Conservation (phyloP, 2,329 filamentous ascomycete species). For the Aspergillus fumigatus region DNA sequence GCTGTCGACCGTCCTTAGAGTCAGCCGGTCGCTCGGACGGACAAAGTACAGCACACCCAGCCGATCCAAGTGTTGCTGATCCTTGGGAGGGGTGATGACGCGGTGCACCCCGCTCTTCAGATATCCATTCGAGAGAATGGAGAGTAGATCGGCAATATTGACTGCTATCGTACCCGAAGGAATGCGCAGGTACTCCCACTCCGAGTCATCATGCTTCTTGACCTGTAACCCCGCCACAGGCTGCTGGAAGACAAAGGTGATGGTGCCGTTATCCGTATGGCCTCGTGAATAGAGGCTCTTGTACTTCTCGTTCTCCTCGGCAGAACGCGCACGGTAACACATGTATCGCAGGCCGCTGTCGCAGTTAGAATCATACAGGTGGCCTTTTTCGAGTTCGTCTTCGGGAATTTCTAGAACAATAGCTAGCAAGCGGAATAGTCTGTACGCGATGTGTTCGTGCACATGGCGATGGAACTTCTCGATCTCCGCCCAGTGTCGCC, state of each 20-base stretch:
- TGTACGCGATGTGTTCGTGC: conserved; percentile 53
- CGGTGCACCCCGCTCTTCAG: conserved; percentile 46
- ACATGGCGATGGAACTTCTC: conserved; percentile 49
- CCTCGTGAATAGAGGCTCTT: conserved; percentile 44
- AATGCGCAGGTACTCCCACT: conserved; percentile 49
- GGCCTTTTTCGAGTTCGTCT: conserved; percentile 51
- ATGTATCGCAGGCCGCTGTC: conserved; percentile 60
- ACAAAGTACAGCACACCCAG: conserved; percentile 43
- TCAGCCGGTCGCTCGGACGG: conserved; percentile 32
- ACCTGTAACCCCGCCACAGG: conserved; percentile 56
- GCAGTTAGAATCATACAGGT: conserved; percentile 53
- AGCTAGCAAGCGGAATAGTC: conserved; percentile 55
- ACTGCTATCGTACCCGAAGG: conserved; percentile 47
- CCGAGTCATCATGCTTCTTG: conserved; percentile 37
- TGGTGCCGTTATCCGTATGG: conserved; percentile 54
- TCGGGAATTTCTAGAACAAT: conserved; percentile 56
- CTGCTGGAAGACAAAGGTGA: conserved; percentile 55
- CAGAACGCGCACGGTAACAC: conserved; percentile 49
- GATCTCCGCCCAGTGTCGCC: conserved; percentile 51
- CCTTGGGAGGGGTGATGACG: conserved; percentile 42
- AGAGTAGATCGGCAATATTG: conserved; percentile 48
- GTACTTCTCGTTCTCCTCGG: conserved; percentile 43
- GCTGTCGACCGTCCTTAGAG: conserved; percentile 26
- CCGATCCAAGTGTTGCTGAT: conserved; percentile 39
- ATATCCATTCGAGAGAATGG: conserved; percentile 46